Base-by-base conservation (phyloP, 805 yeast genomes). In the Schwanniomyces vanrijiae region DNA sequence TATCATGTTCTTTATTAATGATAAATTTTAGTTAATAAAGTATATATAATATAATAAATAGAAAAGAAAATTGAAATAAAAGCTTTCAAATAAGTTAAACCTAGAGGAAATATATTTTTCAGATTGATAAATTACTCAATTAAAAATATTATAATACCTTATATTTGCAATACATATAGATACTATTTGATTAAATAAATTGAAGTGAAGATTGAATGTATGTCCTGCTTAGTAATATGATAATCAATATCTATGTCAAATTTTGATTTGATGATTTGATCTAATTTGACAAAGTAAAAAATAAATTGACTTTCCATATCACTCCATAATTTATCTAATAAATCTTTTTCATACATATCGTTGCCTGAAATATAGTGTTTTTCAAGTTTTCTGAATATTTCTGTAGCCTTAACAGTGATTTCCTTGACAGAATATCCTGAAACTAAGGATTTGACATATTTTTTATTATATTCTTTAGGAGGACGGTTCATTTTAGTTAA, bases 241-340 rank as follows among this genome's bases (percentile, higher is more conserved):
- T 71, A 64, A 31, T 74, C 80, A n/a, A 76, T 66, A 31, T 82
- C 85, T 44, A 71, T 71, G 53, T 84, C 86, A 49, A 76, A 75
- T 48, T 74, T 79, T 9, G 55, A 45, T 42, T 76, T 81, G 28
- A 86, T 74, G 16, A 87, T 72, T 1, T 72, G 68, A 51, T 75
- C 76, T 47, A 90, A 66, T 40, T 81, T 75, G 51, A 76, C 65
- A 54, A 84, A 81, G 21, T 81, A 69, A 5, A 76, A 72, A 18
- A 80, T 77, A 54, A 83, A 84, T 51, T 82, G 81, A 18, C 81
- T 82, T 54, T 85, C 89, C 48, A 88, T 66, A 16, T 86, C 82
- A 13, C 76, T 71, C 94, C 96, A 85, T 46, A 89, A 74, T 56
- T 77, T 80, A 33, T 78, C 82, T 34, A 83, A 66, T 35, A 88